These are phyloP conservation scores for Ricinus communis DNA, from an alignment of 345 rosid species.

Conservation along the genomic window DNA sequence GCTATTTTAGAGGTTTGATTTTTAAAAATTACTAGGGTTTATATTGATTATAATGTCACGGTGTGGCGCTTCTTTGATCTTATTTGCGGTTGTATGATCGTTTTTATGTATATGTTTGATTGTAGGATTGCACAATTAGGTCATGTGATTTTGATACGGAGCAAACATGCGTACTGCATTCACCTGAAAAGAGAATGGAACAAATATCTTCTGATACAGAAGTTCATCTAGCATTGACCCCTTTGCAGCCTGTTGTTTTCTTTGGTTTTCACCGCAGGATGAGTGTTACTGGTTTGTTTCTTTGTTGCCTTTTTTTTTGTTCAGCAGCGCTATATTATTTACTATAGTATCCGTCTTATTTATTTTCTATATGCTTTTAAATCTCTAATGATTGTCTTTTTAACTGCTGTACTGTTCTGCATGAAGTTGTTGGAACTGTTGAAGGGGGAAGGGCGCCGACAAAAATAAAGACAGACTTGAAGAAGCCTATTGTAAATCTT, in stretches of 20 bases:
- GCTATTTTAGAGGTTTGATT: conserved; percentile 75
- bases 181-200: conserved; percentile 87
- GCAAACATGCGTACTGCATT: conserved; percentile 91
- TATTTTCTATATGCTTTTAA: too few relatives aligned
- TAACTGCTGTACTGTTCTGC: conserved; percentile 19
- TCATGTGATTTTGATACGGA: conserved; percentile 92
- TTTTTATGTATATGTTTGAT: neutral
- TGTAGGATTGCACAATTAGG: conserved; percentile 92
- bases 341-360: too few relatives aligned
- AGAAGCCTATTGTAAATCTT: conserved; percentile 89
- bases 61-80: too few relatives aligned
- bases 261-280: conserved; percentile 88
- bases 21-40: too few relatives aligned
- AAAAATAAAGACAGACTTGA: conserved; percentile 91
- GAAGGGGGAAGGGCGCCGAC: conserved; percentile 96
- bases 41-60: neutral
- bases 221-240: conserved; percentile 96
- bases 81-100: neutral
- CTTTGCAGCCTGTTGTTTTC: conserved; percentile 91
- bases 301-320: too few relatives aligned
- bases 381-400: too few relatives aligned
- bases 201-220: conserved; percentile 71
- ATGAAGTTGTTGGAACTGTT: conserved; percentile 93
- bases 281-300: conserved; percentile 88
- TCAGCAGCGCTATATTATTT: neutral